Percentiles rank a stretch among this genome's conserved stretches.
Conservation (phyloP, 345 rosid genomes). For the Adansonia digitata region DNA sequence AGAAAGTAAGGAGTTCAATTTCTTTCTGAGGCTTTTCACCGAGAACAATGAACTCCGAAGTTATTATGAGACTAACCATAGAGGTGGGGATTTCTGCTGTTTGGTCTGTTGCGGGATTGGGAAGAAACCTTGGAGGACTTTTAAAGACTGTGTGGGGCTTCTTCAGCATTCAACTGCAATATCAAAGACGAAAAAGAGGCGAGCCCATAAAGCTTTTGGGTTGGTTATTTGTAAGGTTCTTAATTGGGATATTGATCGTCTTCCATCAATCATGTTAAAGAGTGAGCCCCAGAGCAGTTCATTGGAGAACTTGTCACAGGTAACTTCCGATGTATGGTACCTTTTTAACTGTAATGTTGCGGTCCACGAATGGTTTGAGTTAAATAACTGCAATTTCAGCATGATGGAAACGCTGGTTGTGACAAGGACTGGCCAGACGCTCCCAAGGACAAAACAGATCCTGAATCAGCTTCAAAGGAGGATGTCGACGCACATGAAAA, state of each 20-base stretch:
- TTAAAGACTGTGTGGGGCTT: slow-evolving; percentile 38
- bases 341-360: background rate
- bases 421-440: slow-evolving; percentile 12
- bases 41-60: slow-evolving; percentile 39
- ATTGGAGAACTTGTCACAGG: slow-evolving; percentile 19
- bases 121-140: slow-evolving; percentile 33
- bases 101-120: slow-evolving; percentile 40
- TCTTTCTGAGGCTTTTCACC: slow-evolving; percentile 34
- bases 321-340: background rate
- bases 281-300: slow-evolving; percentile 29
- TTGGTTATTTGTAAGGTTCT: slow-evolving; percentile 67
- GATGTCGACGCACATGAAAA: background rate
- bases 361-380: background rate
- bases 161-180: slow-evolving; percentile 43
- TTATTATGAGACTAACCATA: slow-evolving; percentile 33
- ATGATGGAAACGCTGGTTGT: slow-evolving; percentile 1
- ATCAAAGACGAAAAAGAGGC: slow-evolving; percentile 37
- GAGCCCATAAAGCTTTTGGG: slow-evolving; percentile 63
- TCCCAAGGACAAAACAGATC: background rate
- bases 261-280: slow-evolving; percentile 37
- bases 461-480: slow-evolving; percentile 8
- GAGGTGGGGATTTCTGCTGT: slow-evolving; percentile 38
- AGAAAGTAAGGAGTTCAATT: slow-evolving; percentile 29
- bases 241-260: slow-evolving; percentile 58
- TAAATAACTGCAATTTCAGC: slow-evolving; percentile 13